Base-by-base conservation (phyloP, 2,329 filamentous ascomycete species). In the Fusarium pilosicola region DNA sequence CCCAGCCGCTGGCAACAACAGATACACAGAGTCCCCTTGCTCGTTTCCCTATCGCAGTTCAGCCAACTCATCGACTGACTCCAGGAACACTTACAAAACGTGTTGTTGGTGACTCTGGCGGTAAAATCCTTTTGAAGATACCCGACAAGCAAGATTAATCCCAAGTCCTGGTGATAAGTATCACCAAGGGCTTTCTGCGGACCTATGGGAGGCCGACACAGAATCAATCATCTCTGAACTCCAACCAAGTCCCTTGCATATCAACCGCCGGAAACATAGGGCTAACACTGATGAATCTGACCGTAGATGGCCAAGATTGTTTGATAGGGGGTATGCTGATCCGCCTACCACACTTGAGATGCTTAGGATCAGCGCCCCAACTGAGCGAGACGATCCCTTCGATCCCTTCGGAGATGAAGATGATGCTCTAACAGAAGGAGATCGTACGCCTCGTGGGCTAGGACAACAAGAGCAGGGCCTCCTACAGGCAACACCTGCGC, bases 41-140 rank as follows among this genome's bases (percentile, higher is more conserved):
- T 28, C 77, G 74, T 39, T 80, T 80, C n/a, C 78, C 78, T 10
- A 80, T 80, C n/a, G 61, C 70, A n/a, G 57, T 72, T 22, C 65
- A 76, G 26, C 70, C 68, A 49, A 71, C 62, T 30, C 67, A 74
- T 22, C 74, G 78, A 22, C 69, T 79, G 20, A 79, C 77, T 10
- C 73, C 78, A 30, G 65, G 71, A n/a, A 73, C 71, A 24, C 61
- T 79, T 20, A 64, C 74, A 26, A 70, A 68, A 28, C 75, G 73
- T 22, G 63, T 80, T 20, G 67, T 80, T 26, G 73, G 68, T 39
- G 68, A 70, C 39, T 76, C 75, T n/a, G 77, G 78, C 38, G 76
- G 76, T 2, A 58, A 69, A 17, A 30, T 80, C 20, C 71, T 65
- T 22, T 51, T 12, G 71, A 79, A 36, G 76, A 77, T 24, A 42